A percentile compares a stretch with the other conserved stretches of the same genome.
These are phyloP conservation scores for Kodamaea derodonti DNA, from an alignment of 1,139 yeast species.

Conservation along the genomic window DNA sequence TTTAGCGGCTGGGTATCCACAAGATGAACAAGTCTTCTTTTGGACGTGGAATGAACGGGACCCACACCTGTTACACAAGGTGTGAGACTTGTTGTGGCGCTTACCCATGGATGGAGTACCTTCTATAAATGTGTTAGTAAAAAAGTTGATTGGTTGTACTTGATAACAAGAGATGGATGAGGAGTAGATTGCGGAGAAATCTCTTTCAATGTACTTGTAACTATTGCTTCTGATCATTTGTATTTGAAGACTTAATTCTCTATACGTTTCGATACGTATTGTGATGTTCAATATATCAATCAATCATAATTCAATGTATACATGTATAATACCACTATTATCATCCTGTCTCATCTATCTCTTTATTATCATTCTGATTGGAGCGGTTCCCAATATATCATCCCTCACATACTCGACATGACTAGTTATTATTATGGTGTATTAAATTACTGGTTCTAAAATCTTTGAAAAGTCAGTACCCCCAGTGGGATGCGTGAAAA, in stretches of 20 bases:
- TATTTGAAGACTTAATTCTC: too few relatives aligned
- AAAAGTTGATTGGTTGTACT: not conserved
- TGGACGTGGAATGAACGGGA: slow-evolving; percentile 98
- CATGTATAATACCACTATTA: too few relatives aligned
- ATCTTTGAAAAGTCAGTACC: slow-evolving; percentile 1
- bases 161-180: not conserved
- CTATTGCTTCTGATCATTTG: too few relatives aligned
- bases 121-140: slow-evolving; percentile 50
- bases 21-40: slow-evolving; percentile 97
- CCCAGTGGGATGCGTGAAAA: slow-evolving; percentile 5
- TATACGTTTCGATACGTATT: too few relatives aligned
- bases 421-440: slow-evolving; percentile 36
- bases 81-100: slow-evolving; percentile 99
- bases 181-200: too few relatives aligned
- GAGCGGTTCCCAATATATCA: not conserved
- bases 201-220: too few relatives aligned
- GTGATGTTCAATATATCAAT: too few relatives aligned
- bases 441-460: not conserved
- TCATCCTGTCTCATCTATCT: not conserved
- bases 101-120: slow-evolving; percentile 99
- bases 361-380: not conserved
- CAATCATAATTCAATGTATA: too few relatives aligned
- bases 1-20: slow-evolving; percentile 99
- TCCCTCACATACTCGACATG: slow-evolving; percentile 63
- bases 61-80: slow-evolving; percentile 99